These are phyloP conservation scores for Pseudonectria buxi DNA, from an alignment of 2,329 filamentous ascomycete species.

Conservation along the genomic window DNA sequence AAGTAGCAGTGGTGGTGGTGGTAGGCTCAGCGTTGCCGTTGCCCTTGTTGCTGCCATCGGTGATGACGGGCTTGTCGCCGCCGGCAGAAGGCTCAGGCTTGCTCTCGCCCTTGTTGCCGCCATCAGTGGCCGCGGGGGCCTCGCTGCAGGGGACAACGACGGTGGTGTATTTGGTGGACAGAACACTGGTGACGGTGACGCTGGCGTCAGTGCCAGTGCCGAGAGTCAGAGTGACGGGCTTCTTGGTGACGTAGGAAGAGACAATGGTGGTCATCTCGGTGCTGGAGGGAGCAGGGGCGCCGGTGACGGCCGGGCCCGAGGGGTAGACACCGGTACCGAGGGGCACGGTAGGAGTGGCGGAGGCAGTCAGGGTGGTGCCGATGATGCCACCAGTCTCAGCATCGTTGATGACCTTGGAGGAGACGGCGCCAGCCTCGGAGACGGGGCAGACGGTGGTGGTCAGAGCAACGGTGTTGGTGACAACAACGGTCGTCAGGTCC, in stretches of 20 bases:
- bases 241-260: conserved; percentile 25
- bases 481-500: conserved; percentile 26
- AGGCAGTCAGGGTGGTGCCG: conserved; percentile 26
- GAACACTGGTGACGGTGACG: conserved; percentile 38
- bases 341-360: conserved; percentile 15
- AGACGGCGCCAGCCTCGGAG: conserved; percentile 33
- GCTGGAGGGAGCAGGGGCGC: conserved; percentile 9
- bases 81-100: conserved; percentile 18
- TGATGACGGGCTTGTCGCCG: conserved; percentile 7
- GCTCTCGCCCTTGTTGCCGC: conserved; percentile 2
- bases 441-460: conserved; percentile 41
- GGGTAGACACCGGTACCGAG: conserved; percentile 26
- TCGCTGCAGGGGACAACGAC: conserved; percentile 22
- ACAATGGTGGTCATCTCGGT: conserved; percentile 17
- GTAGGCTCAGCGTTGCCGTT: conserved; percentile 22
- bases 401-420: conserved; percentile 31
- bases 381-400: conserved; percentile 30
- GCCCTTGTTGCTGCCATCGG: conserved; percentile 12
- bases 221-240: conserved; percentile 29
- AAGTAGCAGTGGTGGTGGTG: conserved; percentile 33
- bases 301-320: conserved; percentile 10
- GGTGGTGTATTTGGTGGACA: conserved; percentile 35
- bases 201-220: conserved; percentile 25
- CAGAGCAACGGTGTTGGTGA: conserved; percentile 34
- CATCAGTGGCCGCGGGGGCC: conserved; percentile 1